A percentile compares a stretch with the other conserved stretches of the same genome.
These are phyloP conservation scores for Backusella psychrophila DNA, from an alignment of 192 early-diverging fungal species.

Conservation along the genomic window DNA sequence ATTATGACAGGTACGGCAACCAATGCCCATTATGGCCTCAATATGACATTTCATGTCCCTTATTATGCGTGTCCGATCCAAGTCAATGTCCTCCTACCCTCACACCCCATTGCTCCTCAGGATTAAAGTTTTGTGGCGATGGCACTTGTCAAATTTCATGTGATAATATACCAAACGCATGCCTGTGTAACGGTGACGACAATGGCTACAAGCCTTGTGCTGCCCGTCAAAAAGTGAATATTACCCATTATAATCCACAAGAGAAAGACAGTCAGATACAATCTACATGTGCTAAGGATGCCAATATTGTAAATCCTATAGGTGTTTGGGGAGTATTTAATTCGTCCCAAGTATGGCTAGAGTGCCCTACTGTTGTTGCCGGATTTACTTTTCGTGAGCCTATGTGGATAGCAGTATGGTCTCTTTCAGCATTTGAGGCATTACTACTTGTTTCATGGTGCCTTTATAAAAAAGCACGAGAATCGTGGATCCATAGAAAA, in stretches of 20 bases:
- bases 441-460: slow-evolving; percentile 48
- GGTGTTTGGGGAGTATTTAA: slow-evolving; percentile 7
- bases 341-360: slow-evolving; percentile 38
- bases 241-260: slow-evolving; percentile 45
- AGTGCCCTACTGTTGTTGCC: slow-evolving; percentile 44
- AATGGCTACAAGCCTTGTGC: slow-evolving; percentile 47
- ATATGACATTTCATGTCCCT: slow-evolving; percentile 45
- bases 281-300: slow-evolving; percentile 19
- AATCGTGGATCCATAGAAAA: slow-evolving; percentile 12
- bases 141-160: slow-evolving; percentile 50
- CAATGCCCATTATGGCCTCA: slow-evolving; percentile 48
- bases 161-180: slow-evolving; percentile 43
- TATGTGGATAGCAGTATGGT: slow-evolving; percentile 55
- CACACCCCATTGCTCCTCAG: slow-evolving; percentile 32
- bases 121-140: slow-evolving; percentile 51
- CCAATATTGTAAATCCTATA: background rate
- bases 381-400: slow-evolving; percentile 47
- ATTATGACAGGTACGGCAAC: slow-evolving; percentile 45
- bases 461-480: slow-evolving; percentile 40
- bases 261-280: slow-evolving; percentile 35
- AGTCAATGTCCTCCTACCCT: slow-evolving; percentile 45
- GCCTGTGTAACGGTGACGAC: slow-evolving; percentile 38
- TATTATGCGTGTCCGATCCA: slow-evolving; percentile 47
- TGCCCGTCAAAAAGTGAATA: slow-evolving; percentile 38
- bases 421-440: slow-evolving; percentile 39